Evolutionary conservation across 495 filamentous ascomycete genomes (phyloP).

Genomic region (Pseudotulostoma volvatum): DNA sequence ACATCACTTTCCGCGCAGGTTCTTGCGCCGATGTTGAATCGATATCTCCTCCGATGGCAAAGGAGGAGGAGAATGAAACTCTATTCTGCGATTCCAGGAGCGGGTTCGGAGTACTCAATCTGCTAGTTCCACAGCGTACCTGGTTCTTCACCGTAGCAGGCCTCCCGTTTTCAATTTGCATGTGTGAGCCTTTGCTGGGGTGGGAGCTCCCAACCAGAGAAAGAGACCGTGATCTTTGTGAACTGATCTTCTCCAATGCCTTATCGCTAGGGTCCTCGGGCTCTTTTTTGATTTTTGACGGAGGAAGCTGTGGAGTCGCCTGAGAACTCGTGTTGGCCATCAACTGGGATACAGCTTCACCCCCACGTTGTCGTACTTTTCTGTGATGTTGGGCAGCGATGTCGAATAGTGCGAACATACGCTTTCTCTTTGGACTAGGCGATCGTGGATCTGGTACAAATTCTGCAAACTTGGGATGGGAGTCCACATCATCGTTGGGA

Average conservation of each 20-base stretch:
- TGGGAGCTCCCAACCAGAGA: conserved; percentile 21
- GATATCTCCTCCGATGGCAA: conserved; percentile 8
- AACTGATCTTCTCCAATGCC: conserved; percentile 17
- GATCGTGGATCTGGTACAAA: conserved; percentile 28
- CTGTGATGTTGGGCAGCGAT: conserved; percentile 40
- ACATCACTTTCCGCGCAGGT: conserved; percentile 20
- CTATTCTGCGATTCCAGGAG: conserved; percentile 13
- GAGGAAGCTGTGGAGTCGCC: conserved; percentile 21
- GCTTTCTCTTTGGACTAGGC: conserved; percentile 37
- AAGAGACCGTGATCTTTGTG: conserved; percentile 21
- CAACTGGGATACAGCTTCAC: conserved; percentile 37
- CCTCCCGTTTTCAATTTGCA: conserved; percentile 6
- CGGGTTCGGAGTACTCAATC: conserved; percentile 14
- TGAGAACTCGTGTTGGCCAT: conserved; percentile 27
- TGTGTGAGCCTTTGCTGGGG: conserved; percentile 9
- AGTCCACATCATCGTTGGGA: conserved; percentile 3
- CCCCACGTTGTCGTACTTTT: conserved; percentile 37
- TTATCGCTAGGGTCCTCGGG: conserved; percentile 22
- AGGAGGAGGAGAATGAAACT: conserved; percentile 7
- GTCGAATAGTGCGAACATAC: conserved; percentile 39
- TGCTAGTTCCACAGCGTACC: conserved; percentile 5
- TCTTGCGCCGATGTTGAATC: conserved; percentile 8
- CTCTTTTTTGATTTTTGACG: conserved; percentile 24
- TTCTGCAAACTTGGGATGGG: conserved; percentile 15
- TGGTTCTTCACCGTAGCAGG: conserved; percentile 11